phyloP scores from a whole-genome alignment of 2,329 filamentous ascomycete genomes.

The Fusarium sarcochroum region DNA sequence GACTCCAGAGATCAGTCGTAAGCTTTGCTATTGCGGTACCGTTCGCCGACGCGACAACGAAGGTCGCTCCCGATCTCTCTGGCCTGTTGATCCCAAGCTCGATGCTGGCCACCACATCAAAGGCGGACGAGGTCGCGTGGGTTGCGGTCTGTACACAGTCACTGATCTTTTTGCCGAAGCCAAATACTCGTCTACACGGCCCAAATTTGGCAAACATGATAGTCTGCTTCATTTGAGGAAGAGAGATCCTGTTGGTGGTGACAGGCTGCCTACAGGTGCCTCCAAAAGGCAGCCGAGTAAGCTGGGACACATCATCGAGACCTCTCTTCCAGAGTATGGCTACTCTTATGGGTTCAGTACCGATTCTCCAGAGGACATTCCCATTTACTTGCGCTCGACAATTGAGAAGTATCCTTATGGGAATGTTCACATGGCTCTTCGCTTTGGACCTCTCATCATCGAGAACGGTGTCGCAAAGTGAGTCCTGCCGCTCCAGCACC shows the following conservation, averaged over 20 bases:
- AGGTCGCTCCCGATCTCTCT: slow-evolving; percentile 33
- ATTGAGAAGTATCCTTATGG: slow-evolving; percentile 51
- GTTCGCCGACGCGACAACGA: slow-evolving; percentile 36
- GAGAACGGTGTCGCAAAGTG: slow-evolving; percentile 57
- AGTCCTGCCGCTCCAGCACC: slow-evolving; percentile 13
- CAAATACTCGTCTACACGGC: slow-evolving; percentile 40
- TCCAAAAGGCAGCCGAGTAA: slow-evolving; percentile 1
- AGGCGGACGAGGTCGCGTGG: slow-evolving; percentile 11
- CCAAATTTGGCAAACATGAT: slow-evolving; percentile 11
- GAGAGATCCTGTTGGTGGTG: slow-evolving; percentile 1
- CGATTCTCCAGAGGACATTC: slow-evolving; percentile 42
- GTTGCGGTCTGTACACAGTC: slow-evolving; percentile 20
- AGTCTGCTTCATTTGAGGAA: slow-evolving; percentile 25
- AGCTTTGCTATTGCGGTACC: slow-evolving; percentile 47
- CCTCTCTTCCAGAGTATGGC: slow-evolving; percentile 36
- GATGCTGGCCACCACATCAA: slow-evolving; percentile 27
- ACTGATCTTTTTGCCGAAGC: slow-evolving; percentile 42
- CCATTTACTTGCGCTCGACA: slow-evolving; percentile 46
- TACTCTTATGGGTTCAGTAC: slow-evolving; percentile 36
- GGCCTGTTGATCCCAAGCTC: slow-evolving; percentile 31
- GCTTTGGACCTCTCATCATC: slow-evolving; percentile 56
- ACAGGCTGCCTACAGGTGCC: not conserved
- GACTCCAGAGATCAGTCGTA: slow-evolving; percentile 41
- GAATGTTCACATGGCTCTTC: slow-evolving; percentile 55
- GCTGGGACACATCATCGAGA: slow-evolving; percentile 23